A percentile compares a stretch with the other conserved stretches of the same genome.
These are phyloP conservation scores for Magnaporthiopsis poae DNA, from an alignment of 2,329 filamentous ascomycete species.

Conservation along the genomic window DNA sequence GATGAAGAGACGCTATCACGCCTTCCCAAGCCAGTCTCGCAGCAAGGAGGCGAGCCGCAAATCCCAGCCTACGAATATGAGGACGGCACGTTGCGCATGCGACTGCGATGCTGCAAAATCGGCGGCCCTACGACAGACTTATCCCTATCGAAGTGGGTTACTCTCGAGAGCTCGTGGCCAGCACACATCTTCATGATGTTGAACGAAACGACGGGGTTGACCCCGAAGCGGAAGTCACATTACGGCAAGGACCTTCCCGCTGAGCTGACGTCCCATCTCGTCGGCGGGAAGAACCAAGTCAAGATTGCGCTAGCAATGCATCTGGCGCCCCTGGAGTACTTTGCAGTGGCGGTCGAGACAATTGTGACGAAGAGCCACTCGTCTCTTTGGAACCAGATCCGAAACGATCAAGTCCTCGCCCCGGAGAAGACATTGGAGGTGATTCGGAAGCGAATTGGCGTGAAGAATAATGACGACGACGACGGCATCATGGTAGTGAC, in stretches of 20 bases:
- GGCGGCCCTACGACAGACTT: constrained; percentile 19
- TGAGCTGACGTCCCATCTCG: constrained; percentile 57
- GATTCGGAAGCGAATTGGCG: constrained; percentile 42
- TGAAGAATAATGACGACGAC: constrained; percentile 24
- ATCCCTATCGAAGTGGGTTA: constrained; percentile 48
- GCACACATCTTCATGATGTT: constrained; percentile 57
- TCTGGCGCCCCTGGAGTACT: constrained; percentile 24
- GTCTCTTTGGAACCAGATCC: constrained; percentile 31
- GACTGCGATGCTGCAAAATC: constrained; percentile 53
- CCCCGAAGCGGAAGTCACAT: constrained; percentile 56
- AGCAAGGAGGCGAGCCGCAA: constrained; percentile 18
- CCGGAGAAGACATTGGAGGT: constrained; percentile 40
- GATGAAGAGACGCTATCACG: constrained; percentile 23
- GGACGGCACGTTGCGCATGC: constrained; percentile 51
- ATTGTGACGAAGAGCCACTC: constrained; percentile 46
- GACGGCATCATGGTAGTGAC: constrained; percentile 55
- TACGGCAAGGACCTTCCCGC: constrained; percentile 66
- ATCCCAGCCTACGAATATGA: constrained; percentile 30
- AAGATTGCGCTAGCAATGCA: constrained; percentile 35
- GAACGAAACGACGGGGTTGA: constrained; percentile 47
- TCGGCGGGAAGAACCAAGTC: constrained; percentile 52
- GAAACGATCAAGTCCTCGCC: constrained; percentile 27
- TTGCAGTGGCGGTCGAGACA: constrained; percentile 60
- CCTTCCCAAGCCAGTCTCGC: constrained; percentile 24
- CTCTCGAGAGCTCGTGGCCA: constrained; percentile 61